Percentiles rank a stretch among this genome's conserved stretches.
phyloP scores from a whole-genome alignment of 2,329 filamentous ascomycete species.

The Westerdykella sp. region DNA sequence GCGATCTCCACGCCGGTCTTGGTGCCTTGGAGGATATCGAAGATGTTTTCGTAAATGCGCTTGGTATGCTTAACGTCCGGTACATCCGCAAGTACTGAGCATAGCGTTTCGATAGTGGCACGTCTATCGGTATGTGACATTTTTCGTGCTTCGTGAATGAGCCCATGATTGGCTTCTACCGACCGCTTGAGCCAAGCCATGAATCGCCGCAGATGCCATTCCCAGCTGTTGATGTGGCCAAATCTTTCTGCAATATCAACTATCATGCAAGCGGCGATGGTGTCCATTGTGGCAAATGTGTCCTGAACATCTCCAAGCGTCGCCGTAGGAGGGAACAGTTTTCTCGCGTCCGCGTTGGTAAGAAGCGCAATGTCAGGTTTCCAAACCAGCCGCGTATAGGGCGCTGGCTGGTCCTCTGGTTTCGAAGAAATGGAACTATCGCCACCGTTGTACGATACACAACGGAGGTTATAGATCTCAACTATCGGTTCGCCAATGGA shows the following conservation, averaged over 20 bases:
- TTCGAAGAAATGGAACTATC: neutral
- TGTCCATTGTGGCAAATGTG: slow-evolving; percentile 1
- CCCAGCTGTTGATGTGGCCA: neutral
- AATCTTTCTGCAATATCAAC: slow-evolving; percentile 1
- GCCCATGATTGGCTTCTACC: too few species aligned
- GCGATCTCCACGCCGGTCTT: slow-evolving; percentile 7
- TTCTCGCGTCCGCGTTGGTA: slow-evolving; percentile 1
- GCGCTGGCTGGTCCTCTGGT: slow-evolving; percentile 1
- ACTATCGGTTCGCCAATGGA: slow-evolving; percentile 4
- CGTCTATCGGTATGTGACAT: neutral
- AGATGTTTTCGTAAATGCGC: slow-evolving; percentile 13
- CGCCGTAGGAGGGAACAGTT: slow-evolving; percentile 2
- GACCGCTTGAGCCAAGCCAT: slow-evolving; percentile 1
- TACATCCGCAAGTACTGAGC: slow-evolving; percentile 8
- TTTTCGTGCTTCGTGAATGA: neutral
- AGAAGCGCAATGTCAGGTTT: slow-evolving; percentile 13
- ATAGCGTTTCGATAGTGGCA: slow-evolving; percentile 4
- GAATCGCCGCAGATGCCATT: neutral
- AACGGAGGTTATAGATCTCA: slow-evolving; percentile 6
- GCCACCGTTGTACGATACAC: slow-evolving; percentile 1
- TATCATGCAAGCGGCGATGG: slow-evolving; percentile 1
- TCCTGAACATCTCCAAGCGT: neutral
- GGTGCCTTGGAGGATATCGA: slow-evolving; percentile 5
- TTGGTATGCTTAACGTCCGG: slow-evolving; percentile 8
- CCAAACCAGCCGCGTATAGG: slow-evolving; percentile 14